phyloP scores from a whole-genome alignment of 192 early-diverging fungal species.

The Phlyctochytrium arcticum region DNA sequence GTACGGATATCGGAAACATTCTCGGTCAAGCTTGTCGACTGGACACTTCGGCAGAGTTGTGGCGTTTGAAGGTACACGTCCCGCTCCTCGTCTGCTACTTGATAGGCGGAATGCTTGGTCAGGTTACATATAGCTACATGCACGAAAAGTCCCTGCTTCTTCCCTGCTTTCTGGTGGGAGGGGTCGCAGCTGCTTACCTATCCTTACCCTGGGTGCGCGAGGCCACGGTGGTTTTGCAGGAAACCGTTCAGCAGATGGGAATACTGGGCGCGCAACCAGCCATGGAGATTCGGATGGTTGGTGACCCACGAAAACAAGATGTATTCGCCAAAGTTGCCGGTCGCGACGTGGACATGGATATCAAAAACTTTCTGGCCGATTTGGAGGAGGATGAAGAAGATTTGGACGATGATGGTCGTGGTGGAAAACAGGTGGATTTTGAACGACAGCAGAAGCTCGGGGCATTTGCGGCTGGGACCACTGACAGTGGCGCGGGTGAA shows the following conservation, averaged over 20 bases:
- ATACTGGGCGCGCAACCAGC: conserved; percentile 16
- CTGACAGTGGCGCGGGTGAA: neutral
- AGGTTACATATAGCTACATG: conserved; percentile 25
- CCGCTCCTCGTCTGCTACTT: conserved; percentile 45
- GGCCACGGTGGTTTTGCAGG: conserved; percentile 30
- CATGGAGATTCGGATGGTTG: conserved; percentile 29
- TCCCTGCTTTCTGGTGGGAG: conserved; percentile 45
- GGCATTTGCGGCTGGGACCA: neutral
- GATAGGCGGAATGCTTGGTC: conserved; percentile 40
- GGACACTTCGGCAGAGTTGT: conserved; percentile 46
- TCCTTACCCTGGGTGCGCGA: conserved; percentile 42
- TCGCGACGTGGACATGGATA: conserved; percentile 27
- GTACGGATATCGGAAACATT: conserved; percentile 59
- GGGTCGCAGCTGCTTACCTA: conserved; percentile 39
- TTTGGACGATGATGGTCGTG: neutral
- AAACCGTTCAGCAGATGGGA: conserved; percentile 15
- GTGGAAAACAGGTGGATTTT: too few species aligned
- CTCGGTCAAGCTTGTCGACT: conserved; percentile 45
- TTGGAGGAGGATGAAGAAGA: conserved; percentile 23
- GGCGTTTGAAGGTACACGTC: conserved; percentile 52
- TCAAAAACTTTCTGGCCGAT: conserved; percentile 33
- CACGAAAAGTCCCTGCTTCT: conserved; percentile 37
- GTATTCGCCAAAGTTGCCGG: conserved; percentile 16
- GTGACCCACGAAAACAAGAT: conserved; percentile 31
- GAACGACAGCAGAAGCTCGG: too few species aligned